Percentiles rank a stretch among this genome's conserved stretches.
Conservation (phyloP, 768 basidiomycete genomes). For the Pisolithus marmoratus region DNA sequence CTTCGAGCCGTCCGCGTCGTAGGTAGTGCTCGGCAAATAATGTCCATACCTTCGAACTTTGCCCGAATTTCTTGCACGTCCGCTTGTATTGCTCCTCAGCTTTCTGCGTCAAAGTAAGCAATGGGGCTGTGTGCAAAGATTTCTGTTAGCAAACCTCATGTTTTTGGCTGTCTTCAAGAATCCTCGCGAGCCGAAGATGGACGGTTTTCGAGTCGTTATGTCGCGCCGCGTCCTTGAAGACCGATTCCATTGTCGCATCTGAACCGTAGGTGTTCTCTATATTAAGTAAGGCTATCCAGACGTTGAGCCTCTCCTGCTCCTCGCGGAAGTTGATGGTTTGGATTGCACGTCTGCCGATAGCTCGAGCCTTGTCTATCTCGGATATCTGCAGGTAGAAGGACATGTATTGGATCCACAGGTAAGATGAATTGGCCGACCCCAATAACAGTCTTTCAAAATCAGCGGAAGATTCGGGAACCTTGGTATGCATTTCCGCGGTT, state of each 20-base stretch:
- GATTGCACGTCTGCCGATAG: constrained; percentile 79
- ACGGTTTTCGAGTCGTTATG: constrained; percentile 92
- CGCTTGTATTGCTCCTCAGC: constrained; percentile 89
- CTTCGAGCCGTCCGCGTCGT: constrained; percentile 64
- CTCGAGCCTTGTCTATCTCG: constrained; percentile 90
- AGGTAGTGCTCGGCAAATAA: constrained; percentile 81
- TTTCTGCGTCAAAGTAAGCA: constrained; percentile 45
- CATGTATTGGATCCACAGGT: constrained; percentile 99
- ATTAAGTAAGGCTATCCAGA: constrained; percentile 96
- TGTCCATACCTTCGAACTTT: constrained; percentile 93
- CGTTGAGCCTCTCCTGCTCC: constrained; percentile 91
- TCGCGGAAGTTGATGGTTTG: constrained; percentile 90
- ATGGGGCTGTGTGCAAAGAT: neutral
- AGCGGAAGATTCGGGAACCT: constrained; percentile 81
- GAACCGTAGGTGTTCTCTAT: constrained; percentile 92
- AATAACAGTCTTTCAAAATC: constrained; percentile 94
- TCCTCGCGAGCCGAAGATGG: constrained; percentile 76
- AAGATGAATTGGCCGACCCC: constrained; percentile 94
- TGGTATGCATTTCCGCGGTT: constrained; percentile 84
- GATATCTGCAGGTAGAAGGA: constrained; percentile 97
- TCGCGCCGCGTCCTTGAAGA: constrained; percentile 85
- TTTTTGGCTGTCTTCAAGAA: constrained; percentile 82
- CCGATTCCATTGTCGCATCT: constrained; percentile 67
- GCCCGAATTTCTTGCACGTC: constrained; percentile 90
- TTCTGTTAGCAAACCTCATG: constrained; percentile 47